Conservation (phyloP, 2,329 filamentous ascomycete species). For the Clathrospora elynae region DNA sequence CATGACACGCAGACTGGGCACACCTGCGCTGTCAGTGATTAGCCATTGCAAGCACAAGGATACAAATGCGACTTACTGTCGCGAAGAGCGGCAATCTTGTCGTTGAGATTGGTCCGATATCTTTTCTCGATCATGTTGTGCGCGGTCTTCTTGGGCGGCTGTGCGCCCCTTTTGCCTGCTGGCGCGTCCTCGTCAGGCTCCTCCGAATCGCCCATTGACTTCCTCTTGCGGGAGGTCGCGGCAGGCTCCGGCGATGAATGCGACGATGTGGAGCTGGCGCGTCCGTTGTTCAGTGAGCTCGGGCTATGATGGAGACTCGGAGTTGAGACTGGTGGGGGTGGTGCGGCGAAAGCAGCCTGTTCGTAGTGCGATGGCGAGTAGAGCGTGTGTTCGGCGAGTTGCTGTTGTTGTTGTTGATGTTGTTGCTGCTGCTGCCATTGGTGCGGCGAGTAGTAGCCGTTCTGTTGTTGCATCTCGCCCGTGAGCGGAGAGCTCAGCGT, state of each 20-base stretch:
- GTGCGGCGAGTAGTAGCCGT: constrained; percentile 39
- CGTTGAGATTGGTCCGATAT: constrained; percentile 94
- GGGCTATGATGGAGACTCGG: constrained; percentile 49
- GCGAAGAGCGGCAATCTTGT: constrained; percentile 90
- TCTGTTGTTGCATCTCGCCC: constrained; percentile 32
- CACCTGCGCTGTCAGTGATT: constrained; percentile 48
- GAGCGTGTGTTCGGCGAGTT: constrained; percentile 27
- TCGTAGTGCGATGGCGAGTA: constrained; percentile 39
- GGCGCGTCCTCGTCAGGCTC: constrained; percentile 63
- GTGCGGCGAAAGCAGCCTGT: constrained; percentile 28
- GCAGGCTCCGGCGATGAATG: constrained; percentile 67
- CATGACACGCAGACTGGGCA: constrained; percentile 86
- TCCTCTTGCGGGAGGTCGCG: constrained; percentile 44
- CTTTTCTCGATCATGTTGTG: constrained; percentile 99
- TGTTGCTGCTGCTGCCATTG: constrained; percentile 42
- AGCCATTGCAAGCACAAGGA: background rate
- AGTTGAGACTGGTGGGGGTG: constrained; percentile 36
- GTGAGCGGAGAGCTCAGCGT: constrained; percentile 41
- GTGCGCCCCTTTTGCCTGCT: constrained; percentile 58
- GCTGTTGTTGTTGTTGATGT: constrained; percentile 32
- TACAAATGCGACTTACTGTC: constrained; percentile 62
- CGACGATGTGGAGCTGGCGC: constrained; percentile 52
- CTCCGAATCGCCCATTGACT: constrained; percentile 58
- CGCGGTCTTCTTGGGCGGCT: constrained; percentile 81
- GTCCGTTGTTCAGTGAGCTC: constrained; percentile 39